Evolutionary conservation across 768 basidiomycete genomes (phyloP).

Genomic region (Rhizopogon sp.): DNA sequence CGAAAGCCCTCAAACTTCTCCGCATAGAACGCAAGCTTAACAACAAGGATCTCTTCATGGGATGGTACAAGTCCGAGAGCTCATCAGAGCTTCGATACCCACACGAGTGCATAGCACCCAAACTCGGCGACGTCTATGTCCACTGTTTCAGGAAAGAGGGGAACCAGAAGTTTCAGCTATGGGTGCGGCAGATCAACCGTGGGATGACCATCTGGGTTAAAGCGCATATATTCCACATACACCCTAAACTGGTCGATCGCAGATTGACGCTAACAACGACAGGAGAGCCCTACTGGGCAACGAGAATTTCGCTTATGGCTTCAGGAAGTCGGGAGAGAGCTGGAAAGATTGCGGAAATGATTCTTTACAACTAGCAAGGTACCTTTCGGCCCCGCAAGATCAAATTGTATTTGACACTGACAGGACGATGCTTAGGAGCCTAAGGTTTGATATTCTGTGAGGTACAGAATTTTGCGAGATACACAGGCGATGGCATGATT

Average conservation of each 20-base stretch:
- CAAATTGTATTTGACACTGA: neutral
- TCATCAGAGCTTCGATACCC: neutral
- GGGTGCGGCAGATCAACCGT: neutral
- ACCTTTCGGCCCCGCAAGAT: neutral
- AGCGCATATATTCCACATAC: conserved; percentile 1
- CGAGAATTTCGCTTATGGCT: neutral
- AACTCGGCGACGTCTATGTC: neutral
- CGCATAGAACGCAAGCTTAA: conserved; percentile 1
- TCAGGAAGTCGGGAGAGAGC: neutral
- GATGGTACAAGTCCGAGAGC: neutral
- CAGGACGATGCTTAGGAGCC: neutral
- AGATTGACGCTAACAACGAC: neutral
- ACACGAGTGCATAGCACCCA: neutral
- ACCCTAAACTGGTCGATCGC: neutral
- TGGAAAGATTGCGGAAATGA: neutral
- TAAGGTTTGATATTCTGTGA: too few relatives aligned
- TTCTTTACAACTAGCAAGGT: neutral
- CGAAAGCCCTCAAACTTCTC: neutral
- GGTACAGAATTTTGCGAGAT: too few relatives aligned
- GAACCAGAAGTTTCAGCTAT: neutral
- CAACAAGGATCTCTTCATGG: neutral
- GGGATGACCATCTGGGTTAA: conserved; percentile 2
- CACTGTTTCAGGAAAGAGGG: neutral
- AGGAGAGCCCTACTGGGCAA: neutral
- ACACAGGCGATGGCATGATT: too few relatives aligned